Conservation (phyloP, 305 asterid species). For the Solanum hybrid region DNA sequence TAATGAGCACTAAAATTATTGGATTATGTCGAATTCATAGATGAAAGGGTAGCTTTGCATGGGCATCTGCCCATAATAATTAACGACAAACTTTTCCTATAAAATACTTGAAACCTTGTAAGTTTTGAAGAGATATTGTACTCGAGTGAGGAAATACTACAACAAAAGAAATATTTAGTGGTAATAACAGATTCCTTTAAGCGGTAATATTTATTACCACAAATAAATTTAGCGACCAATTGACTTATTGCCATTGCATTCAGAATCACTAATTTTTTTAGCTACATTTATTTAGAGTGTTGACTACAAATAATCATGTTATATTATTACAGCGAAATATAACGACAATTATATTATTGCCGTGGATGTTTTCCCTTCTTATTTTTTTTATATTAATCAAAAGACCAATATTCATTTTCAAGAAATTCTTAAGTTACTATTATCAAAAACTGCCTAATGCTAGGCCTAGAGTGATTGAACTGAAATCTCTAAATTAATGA, state of each 20-base stretch:
- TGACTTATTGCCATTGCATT: neutral
- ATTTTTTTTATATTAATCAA: neutral
- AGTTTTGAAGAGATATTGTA: neutral
- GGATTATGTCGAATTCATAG: neutral
- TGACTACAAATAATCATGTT: neutral
- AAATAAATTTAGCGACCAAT: too few relatives aligned
- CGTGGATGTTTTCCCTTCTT: neutral
- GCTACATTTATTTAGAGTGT: neutral
- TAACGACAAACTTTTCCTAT: neutral
- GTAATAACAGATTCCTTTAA: neutral
- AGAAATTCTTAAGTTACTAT: neutral
- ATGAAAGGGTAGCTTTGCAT: neutral
- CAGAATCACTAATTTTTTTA: rapidly evolving
- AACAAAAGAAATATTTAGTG: neutral
- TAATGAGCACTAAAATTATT: neutral
- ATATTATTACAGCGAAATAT: neutral
- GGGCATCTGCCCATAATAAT: neutral
- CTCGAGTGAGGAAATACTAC: rapidly evolving
- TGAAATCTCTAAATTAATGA: neutral
- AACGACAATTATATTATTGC: neutral
- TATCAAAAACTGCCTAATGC: neutral
- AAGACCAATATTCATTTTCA: neutral
- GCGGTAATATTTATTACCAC: too few relatives aligned
- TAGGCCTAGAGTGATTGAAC: neutral
- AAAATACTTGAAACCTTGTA: neutral